These are phyloP conservation scores for Hibiscus trionum DNA, from an alignment of 345 rosid genomes.

Conservation along the genomic window DNA sequence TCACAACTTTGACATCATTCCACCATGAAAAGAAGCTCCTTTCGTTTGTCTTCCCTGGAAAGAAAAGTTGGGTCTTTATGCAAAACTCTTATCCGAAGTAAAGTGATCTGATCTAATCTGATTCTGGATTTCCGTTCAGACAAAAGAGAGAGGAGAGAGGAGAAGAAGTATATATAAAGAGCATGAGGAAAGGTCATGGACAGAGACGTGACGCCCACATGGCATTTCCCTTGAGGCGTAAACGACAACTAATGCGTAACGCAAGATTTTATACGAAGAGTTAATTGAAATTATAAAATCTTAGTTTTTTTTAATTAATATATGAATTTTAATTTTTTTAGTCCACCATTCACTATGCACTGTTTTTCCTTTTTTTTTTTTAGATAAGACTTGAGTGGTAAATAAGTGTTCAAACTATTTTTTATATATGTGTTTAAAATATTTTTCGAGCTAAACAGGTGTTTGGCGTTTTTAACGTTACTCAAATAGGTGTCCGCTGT, in stretches of 20 bases:
- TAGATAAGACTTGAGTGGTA: no score
- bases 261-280: no score
- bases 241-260: background rate
- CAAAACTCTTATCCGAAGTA: background rate
- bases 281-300: no score
- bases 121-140: background rate
- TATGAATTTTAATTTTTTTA: no score
- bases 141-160: background rate
- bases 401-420: no score
- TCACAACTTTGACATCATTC: background rate
- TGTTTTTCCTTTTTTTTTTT: background rate
- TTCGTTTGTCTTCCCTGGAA: background rate
- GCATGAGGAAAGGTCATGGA: background rate
- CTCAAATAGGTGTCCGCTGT: no score
- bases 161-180: background rate
- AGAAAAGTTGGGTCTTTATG: no score
- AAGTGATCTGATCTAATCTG: slow-evolving; percentile 1
- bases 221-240: background rate
- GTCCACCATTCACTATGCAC: background rate
- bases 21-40: background rate
- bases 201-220: background rate
- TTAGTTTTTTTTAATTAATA: no score
- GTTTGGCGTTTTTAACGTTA: no score
- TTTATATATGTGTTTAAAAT: no score
- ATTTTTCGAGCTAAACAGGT: no score